Evolutionary conservation across 73 alveolate species (phyloP).

Genomic region (Paramecium caudatum): DNA sequence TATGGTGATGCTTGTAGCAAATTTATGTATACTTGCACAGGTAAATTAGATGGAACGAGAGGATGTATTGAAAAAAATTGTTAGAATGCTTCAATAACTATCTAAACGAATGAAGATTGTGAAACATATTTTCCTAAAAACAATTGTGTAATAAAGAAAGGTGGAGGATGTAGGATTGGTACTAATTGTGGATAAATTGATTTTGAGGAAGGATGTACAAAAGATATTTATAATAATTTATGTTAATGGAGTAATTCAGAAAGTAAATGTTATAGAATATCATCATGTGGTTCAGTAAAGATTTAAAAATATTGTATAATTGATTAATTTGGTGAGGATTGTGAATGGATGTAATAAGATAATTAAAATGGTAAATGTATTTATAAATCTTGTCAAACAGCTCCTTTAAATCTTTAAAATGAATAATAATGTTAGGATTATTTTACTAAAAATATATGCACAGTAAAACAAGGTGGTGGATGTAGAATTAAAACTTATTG

Average conservation of each 20-base stretch:
- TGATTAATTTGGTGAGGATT: not conserved
- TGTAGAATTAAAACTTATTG: not conserved
- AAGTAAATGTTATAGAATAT: not conserved
- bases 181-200: not conserved
- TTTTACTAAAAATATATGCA: not conserved
- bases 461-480: conserved; percentile 44
- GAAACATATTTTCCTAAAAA: not conserved
- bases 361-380: not conserved
- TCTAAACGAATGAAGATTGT: not conserved
- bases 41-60: not conserved
- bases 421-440: not conserved
- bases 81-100: not conserved
- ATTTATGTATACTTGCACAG: not conserved
- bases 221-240: not conserved
- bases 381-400: conserved; percentile 26
- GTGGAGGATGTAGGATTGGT: not conserved
- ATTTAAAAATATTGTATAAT: not conserved
- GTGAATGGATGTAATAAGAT: too few species aligned
- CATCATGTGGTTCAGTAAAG: not conserved
- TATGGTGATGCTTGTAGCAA: not conserved
- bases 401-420: not conserved
- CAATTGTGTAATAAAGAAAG: not conserved
- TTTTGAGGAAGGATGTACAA: not conserved
- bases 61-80: not conserved
- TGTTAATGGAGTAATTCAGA: not conserved